Base-by-base conservation (phyloP, 176 grass and related monocot genomes). In the Oryza brachyantha region DNA sequence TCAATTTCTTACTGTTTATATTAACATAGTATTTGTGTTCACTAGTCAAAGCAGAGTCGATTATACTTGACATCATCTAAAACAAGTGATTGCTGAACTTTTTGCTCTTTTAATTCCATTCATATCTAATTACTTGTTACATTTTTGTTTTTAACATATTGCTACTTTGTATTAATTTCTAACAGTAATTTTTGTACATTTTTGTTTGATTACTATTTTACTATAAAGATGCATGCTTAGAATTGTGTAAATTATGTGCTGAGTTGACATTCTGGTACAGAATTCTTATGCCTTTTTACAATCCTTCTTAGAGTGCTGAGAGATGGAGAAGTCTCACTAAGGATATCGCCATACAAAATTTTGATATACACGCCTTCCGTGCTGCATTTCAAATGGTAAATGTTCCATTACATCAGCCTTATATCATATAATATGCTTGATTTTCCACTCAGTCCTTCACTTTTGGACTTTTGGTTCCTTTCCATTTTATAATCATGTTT, bases 321-420 rank as follows among this genome's bases (percentile, higher is more conserved):
- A 87, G 90, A 81, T 99, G 96, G 92, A 83, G 90, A 91, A 87
- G 55, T 75, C 92, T 99, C 64, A 99, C 87, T 37, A 73, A 81
- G 87, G 90, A 93, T 28, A 86, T 92, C 46, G 88, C 86, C 19
- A 19, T 78, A 75, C 85, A 99, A 79, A 98, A 91, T 87, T 99
- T 99, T 91, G 84, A 99, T 64, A 61, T 93, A 55, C 96, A 99
- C 83, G 83, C 90, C 83, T 93, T 92, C 79, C 92, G 92, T 61
- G 92, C 92, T 63, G 92, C 95, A 43, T 94, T 99, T 86, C 92
- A 95, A 87, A 79, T 95, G 87, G 92, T 90, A 89, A 64, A 71
- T 68, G 67, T 70, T 72, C 29, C 57, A 24, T 22, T 22, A 26
- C 63, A 72, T 63, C 63, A 41, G n/a, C 14, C 21, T 55, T 75